Evolutionary conservation across 352 stramenopile genomes (phyloP).

Genomic region (Phytopythium boreale): DNA sequence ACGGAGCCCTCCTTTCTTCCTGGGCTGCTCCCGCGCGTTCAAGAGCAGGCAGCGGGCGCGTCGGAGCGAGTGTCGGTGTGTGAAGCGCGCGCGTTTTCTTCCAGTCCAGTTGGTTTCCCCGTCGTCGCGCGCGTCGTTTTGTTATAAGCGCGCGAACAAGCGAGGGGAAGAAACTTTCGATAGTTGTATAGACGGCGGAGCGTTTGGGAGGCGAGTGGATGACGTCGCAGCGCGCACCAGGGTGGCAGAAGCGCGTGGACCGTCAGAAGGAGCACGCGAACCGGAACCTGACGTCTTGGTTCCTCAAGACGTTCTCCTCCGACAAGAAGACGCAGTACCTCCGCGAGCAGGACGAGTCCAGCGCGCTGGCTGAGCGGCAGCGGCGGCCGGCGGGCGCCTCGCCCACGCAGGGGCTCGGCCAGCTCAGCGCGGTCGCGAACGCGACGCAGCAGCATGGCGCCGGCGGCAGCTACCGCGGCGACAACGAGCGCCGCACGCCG

Average conservation of each 20-base stretch:
- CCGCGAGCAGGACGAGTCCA: constrained; percentile 54
- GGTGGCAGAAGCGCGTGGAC: constrained; percentile 51
- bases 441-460: constrained; percentile 22
- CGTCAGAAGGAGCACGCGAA: constrained; percentile 58
- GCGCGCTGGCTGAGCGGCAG: constrained; percentile 29
- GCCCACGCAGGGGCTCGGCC: constrained; percentile 19
- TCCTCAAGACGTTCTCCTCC: constrained; percentile 58
- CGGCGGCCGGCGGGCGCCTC: constrained; percentile 12
- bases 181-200: neutral
- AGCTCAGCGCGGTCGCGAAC: constrained; percentile 35
- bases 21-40: neutral
- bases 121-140: neutral
- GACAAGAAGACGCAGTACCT: constrained; percentile 55
- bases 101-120: neutral
- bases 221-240: constrained; percentile 6
- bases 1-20: neutral
- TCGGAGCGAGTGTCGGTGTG: neutral
- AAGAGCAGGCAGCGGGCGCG: neutral
- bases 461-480: constrained; percentile 17
- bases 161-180: neutral
- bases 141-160: neutral
- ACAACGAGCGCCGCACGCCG: constrained; percentile 25
- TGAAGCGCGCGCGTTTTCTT: neutral
- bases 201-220: neutral
- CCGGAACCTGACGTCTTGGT: constrained; percentile 62